phyloP scores from a whole-genome alignment of 1,284 basidiomycete genomes.

The Schizophyllum amplum region DNA sequence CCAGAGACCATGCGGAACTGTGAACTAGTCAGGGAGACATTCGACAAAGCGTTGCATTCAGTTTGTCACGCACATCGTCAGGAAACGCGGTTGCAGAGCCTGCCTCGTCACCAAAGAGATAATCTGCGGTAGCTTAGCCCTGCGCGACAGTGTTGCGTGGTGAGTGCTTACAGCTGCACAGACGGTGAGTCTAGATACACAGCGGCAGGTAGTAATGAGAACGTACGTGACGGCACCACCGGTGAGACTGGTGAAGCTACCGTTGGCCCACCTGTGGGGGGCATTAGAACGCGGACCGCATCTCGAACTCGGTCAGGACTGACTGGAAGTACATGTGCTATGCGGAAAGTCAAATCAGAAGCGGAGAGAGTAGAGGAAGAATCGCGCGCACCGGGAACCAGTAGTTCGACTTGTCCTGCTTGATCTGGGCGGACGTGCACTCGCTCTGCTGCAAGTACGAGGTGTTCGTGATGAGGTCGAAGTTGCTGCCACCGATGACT shows the following conservation, averaged over 20 bases:
- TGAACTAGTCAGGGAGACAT: neutral
- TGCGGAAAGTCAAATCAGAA: neutral
- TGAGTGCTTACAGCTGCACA: constrained; percentile 20
- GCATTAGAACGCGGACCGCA: neutral
- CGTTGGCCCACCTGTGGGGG: constrained; percentile 28
- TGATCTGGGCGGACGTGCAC: constrained; percentile 35
- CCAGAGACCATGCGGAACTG: constrained; percentile 32
- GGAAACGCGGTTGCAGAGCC: constrained; percentile 19
- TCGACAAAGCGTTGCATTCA: neutral
- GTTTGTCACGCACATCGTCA: constrained; percentile 16
- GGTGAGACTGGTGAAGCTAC: constrained; percentile 28
- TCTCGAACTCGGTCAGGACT: constrained; percentile 2
- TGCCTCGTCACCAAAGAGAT: constrained; percentile 18
- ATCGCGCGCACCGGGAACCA: constrained; percentile 29
- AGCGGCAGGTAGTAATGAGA: neutral
- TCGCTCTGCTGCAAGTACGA: constrained; percentile 25
- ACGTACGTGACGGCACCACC: constrained; percentile 32
- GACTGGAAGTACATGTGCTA: constrained; percentile 34
- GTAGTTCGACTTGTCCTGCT: constrained; percentile 36
- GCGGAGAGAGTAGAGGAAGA: constrained; percentile 8
- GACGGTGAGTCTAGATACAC: neutral
- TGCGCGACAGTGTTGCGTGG: neutral
- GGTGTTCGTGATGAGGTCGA: constrained; percentile 26
- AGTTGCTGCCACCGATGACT: constrained; percentile 37
- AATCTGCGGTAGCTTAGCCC: constrained; percentile 12